Evolutionary conservation across 257 asterid species (phyloP).

Genomic region (Capsicum pubescens): DNA sequence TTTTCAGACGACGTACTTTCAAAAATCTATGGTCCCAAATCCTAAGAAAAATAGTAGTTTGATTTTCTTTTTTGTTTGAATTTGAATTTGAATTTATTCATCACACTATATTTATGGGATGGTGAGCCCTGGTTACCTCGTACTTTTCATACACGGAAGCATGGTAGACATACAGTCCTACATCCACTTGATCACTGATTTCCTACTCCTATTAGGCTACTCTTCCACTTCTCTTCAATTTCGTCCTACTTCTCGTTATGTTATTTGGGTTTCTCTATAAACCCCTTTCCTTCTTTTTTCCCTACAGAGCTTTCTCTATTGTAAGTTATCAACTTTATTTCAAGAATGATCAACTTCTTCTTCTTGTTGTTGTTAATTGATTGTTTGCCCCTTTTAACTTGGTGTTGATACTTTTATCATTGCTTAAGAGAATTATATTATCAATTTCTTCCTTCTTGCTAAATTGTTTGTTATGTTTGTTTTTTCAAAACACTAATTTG

Average conservation of each 20-base stretch:
- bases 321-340: not conserved
- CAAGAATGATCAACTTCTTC: not conserved
- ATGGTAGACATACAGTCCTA: too few relatives aligned
- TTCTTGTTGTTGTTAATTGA: slow-evolving; percentile 6
- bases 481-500: not conserved
- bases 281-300: too few relatives aligned
- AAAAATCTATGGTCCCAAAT: too few relatives aligned
- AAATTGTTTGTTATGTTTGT: not conserved
- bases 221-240: too few relatives aligned
- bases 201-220: not conserved
- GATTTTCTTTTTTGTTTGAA: too few relatives aligned
- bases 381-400: not conserved
- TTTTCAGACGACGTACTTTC: too few relatives aligned
- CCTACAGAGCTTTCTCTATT: not conserved
- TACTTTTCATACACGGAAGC: too few relatives aligned
- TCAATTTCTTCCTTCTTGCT: not conserved
- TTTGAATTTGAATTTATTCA: too few relatives aligned
- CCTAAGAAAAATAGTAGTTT: too few relatives aligned
- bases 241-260: too few relatives aligned
- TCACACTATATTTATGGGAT: too few relatives aligned
- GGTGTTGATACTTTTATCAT: not conserved
- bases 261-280: not conserved
- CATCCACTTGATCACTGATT: not conserved
- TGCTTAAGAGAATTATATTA: not conserved
- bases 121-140: too few relatives aligned